Evolutionary conservation across 306 rosid species (phyloP).

Genomic region (Benincasa hispida): DNA sequence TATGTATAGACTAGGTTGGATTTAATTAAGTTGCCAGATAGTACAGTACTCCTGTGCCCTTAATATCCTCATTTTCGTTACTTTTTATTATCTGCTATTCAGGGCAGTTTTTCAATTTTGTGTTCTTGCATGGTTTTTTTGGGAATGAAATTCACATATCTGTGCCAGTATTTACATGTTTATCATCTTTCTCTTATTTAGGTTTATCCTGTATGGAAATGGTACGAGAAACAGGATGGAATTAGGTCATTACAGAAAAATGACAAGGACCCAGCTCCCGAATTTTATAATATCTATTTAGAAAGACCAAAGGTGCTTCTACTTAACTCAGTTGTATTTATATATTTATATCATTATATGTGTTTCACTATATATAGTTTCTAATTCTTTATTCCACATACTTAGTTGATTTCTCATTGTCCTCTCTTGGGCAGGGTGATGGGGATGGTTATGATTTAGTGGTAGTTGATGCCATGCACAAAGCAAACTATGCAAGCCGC

Average conservation of each 20-base stretch:
- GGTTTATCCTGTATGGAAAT: constrained; percentile 99
- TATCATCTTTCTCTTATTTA: constrained; percentile 8
- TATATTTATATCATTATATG: background rate
- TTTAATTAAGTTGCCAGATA: background rate
- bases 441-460: constrained; percentile 95
- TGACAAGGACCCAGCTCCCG: constrained; percentile 92
- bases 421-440: constrained; percentile 53
- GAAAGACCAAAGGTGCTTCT: constrained; percentile 89
- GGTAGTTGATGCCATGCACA: constrained; percentile 99
- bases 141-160: background rate
- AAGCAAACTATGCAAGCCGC: constrained; percentile 97
- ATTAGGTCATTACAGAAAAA: constrained; percentile 87
- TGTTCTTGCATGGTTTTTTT: background rate
- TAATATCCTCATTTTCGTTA: background rate
- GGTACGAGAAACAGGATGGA: constrained; percentile 99
- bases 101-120: background rate
- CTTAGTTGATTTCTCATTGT: constrained; percentile 1
- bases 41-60: background rate
- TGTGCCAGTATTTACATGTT: background rate
- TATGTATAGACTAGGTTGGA: background rate
- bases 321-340: constrained; percentile 15
- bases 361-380: background rate
- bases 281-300: constrained; percentile 90
- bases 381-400: background rate
- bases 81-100: background rate